A percentile compares a stretch with the other conserved stretches of the same genome.
phyloP scores from a whole-genome alignment of 2,329 filamentous ascomycete genomes.

The Waltergamsia citrina region DNA sequence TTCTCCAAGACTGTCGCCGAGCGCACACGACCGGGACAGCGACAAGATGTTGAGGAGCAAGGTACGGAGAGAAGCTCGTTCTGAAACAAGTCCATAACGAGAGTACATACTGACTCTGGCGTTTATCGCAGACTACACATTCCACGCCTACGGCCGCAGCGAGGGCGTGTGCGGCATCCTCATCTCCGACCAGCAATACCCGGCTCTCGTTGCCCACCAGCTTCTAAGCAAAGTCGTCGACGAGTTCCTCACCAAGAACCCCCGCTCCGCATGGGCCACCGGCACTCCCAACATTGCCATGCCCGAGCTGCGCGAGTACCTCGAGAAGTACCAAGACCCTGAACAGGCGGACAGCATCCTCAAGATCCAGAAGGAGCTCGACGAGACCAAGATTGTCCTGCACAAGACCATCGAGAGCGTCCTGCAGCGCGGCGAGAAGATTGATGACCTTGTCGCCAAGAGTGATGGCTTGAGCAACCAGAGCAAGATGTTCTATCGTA shows the following conservation, averaged over 20 bases:
- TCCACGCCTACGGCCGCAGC: slow-evolving; percentile 69
- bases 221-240: slow-evolving; percentile 79
- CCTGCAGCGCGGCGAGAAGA: slow-evolving; percentile 89
- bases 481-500: slow-evolving; percentile 97
- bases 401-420: slow-evolving; percentile 92
- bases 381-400: slow-evolving; percentile 94
- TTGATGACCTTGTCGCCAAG: slow-evolving; percentile 88
- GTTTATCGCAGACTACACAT: slow-evolving; percentile 47
- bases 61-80: slow-evolving; percentile 32
- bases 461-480: slow-evolving; percentile 81
- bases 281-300: slow-evolving; percentile 47
- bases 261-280: slow-evolving; percentile 56
- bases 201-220: slow-evolving; percentile 72
- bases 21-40: slow-evolving; percentile 68
- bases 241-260: slow-evolving; percentile 73
- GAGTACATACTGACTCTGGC: not conserved
- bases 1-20: slow-evolving; percentile 85
- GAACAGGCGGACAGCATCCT: slow-evolving; percentile 83
- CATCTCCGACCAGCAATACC: slow-evolving; percentile 69
- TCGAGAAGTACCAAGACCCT: slow-evolving; percentile 71
- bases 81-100: not conserved
- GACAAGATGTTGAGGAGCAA: slow-evolving; percentile 80
- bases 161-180: slow-evolving; percentile 69
- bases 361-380: slow-evolving; percentile 93
- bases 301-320: slow-evolving; percentile 71